Base-by-base conservation (phyloP, 192 early-diverging fungal species). In the Mortierella alpina region DNA sequence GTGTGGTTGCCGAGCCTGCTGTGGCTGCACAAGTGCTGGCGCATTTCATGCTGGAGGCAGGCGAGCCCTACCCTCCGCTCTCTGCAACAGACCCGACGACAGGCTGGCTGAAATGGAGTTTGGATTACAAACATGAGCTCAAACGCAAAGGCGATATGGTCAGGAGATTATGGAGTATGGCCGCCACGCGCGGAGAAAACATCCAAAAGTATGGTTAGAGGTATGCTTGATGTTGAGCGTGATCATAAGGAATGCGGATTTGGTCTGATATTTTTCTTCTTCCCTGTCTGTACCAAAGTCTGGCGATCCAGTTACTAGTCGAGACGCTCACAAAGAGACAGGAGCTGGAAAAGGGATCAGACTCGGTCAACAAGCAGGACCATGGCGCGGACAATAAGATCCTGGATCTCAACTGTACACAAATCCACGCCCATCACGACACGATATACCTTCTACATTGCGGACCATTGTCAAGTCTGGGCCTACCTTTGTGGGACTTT, bases 51-150 rank as follows among this genome's bases (percentile, higher is more conserved):
- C 5, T 80, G 20, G 58, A 67, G 41, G 58, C 59, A 39, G 64
- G 70, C 2, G 70, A 72, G 20, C 18, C 41, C 14, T 80, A 72
- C 31, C 69, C 69, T 6, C 59, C 63, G 45, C 17, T 54, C 22
- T 46, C 65, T 20, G 13, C 70, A 42, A 51, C 15, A 10, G 17
- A 54, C 10, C 14, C 42, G 18, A 22, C 58, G 39, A 41, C 41
- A 42, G 77, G 77, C 10, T 80, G 77, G 77, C 60, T 80, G 17
- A 55, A 54, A 5, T 80, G 64, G 70, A 57, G 54, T 2, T 14
- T 72, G 8, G 70, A 80, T 17, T 80, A 72, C 17, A 80, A 80
- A 46, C 70, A 49, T 12, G 77, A 72, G 12, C 66, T 80, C 12
- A 46, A 45, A 4, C 56, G 64, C 65, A 72, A 64, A 72, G 77